A percentile compares a stretch with the other conserved stretches of the same genome.
Conservation (phyloP, 768 basidiomycete species). For the Fomitopsis pulvina region DNA sequence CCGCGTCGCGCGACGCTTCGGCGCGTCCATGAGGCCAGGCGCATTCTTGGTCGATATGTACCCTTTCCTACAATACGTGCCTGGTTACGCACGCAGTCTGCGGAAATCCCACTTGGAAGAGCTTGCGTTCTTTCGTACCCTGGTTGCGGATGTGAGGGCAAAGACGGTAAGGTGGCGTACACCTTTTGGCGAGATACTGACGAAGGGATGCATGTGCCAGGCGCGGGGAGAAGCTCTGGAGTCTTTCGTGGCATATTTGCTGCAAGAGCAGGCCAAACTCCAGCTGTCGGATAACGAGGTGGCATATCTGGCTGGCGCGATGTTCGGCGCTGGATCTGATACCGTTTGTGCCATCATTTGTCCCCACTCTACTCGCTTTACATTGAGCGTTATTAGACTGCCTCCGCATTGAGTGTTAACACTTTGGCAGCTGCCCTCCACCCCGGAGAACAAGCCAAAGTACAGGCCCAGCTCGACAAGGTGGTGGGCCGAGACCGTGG, state of each 20-base stretch:
- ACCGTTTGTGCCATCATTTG: conserved; percentile 32
- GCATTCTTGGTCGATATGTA: conserved; percentile 28
- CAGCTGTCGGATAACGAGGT: conserved; percentile 29
- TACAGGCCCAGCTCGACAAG: conserved; percentile 31
- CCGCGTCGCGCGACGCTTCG: conserved; percentile 28
- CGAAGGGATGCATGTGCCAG: too few species aligned
- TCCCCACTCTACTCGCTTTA: too few species aligned
- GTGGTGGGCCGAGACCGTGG: conserved; percentile 30
- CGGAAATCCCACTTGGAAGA: conserved; percentile 43
- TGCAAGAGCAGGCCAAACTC: conserved; percentile 29
- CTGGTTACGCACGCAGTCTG: conserved; percentile 53
- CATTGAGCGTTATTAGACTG: conserved; percentile 27
- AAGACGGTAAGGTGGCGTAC: conserved; percentile 4
- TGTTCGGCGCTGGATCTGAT: conserved; percentile 38
- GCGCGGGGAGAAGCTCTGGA: conserved; percentile 17
- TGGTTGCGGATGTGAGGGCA: conserved; percentile 17
- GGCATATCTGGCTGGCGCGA: conserved; percentile 33
- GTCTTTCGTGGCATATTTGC: conserved; percentile 30
- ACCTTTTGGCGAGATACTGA: too few species aligned
- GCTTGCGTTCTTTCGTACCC: conserved; percentile 25
- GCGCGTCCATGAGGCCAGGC: conserved; percentile 30
- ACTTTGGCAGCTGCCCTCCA: conserved; percentile 33
- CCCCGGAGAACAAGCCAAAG: conserved; percentile 26
- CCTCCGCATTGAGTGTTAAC: conserved; percentile 19
- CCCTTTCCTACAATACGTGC: conserved; percentile 36